Base-by-base conservation (phyloP, 805 yeast genomes). In the Naumovozyma baii region DNA sequence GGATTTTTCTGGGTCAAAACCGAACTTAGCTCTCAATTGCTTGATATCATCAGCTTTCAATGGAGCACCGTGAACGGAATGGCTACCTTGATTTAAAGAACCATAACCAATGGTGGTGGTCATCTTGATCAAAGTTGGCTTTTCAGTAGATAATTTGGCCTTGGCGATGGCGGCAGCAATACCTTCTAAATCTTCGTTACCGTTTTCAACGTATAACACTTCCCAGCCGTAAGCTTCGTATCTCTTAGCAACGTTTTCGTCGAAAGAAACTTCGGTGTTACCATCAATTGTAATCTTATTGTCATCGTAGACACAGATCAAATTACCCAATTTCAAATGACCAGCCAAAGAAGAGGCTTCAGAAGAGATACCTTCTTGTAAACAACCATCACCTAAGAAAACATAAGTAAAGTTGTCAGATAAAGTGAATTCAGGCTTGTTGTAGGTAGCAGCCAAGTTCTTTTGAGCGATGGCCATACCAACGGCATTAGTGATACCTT, bases 261-360 rank as follows among this genome's bases (percentile, higher is more conserved):
- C 85, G 77, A 90, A 88, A 44, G 96, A 85, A 45, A 79, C 78
- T 48, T 76, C 71, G 59, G 94, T 90, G 68, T 73, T 70, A 73
- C 98, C 98, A 64, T 90, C 98, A 63, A 90, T 90, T 56, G 97
- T 82, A 73, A 90, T 88, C 63, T 80, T 80, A 80, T 90, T 90
- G 72, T 87, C 95, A 64, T 90, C 98, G 78, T 88, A 90, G 69
- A 90, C 78, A 45, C 90, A 87, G 66, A 90, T 86, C 71, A 90
- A 77, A 73, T 88, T 88, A 64, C 83, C 84, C 64, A 90, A 78
- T 73, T 86, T 74, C 66, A 90, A 73, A 69, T 90, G 98, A 59
- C 98, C 98, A 48, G 98, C 98, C 45, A 88, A 69, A 29, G 98
- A 90, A 53, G 76, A 75, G 42, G 96, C 92, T 74, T 90, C 98